These are phyloP conservation scores for Heterobasidion parviporum DNA, from an alignment of 1,284 basidiomycete species.

Conservation along the genomic window DNA sequence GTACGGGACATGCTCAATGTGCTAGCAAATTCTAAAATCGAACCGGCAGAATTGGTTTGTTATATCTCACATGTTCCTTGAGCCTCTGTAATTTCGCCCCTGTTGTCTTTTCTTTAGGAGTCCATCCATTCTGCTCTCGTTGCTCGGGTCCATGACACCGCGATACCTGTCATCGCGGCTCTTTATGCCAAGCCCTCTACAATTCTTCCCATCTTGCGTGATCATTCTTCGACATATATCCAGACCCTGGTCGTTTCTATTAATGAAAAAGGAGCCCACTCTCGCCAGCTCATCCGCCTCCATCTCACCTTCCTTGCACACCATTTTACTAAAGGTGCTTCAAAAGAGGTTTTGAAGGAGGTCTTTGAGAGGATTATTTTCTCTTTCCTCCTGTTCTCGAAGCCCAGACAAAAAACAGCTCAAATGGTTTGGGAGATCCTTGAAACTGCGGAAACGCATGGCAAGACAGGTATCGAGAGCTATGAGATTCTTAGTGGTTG, in stretches of 20 bases:
- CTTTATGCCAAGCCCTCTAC: constrained; percentile 48
- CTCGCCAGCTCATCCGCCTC: constrained; percentile 42
- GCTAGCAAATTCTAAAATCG: constrained; percentile 20
- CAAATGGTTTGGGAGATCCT: constrained; percentile 60
- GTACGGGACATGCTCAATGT: constrained; percentile 40
- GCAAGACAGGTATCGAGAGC: constrained; percentile 14
- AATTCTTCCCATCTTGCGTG: constrained; percentile 37
- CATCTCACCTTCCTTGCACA: constrained; percentile 60
- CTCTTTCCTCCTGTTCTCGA: constrained; percentile 68
- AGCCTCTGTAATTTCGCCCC: not conserved
- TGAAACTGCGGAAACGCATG: constrained; percentile 16
- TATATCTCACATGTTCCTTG: not conserved
- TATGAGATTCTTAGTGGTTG: constrained; percentile 43
- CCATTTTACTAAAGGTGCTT: constrained; percentile 19
- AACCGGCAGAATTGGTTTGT: constrained; percentile 33
- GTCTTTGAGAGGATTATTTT: constrained; percentile 61
- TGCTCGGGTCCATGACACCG: constrained; percentile 60
- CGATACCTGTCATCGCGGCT: constrained; percentile 49
- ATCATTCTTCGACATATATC: constrained; percentile 35
- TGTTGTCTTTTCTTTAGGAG: constrained; percentile 25
- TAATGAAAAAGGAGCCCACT: constrained; percentile 31
- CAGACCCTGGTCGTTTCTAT: constrained; percentile 39
- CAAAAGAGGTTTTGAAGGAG: constrained; percentile 20
- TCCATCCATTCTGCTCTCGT: constrained; percentile 46
- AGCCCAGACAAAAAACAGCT: constrained; percentile 55